These are phyloP conservation scores for Globisporangium apiculatum DNA, from an alignment of 352 stramenopile species.

Conservation along the genomic window DNA sequence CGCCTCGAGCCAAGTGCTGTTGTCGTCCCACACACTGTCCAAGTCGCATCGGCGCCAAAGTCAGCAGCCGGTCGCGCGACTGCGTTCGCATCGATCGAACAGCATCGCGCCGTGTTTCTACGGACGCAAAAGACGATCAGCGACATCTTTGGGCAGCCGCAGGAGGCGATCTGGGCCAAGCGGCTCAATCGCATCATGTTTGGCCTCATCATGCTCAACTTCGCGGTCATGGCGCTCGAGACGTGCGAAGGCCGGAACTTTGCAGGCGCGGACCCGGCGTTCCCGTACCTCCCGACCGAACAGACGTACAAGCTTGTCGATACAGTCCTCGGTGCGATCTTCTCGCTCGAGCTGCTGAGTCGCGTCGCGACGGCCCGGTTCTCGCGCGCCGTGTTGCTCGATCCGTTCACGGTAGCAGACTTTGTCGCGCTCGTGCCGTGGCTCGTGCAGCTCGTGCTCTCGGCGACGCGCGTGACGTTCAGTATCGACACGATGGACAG, in stretches of 20 bases:
- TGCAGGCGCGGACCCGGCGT: constrained; percentile 43
- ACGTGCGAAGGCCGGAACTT: constrained; percentile 59
- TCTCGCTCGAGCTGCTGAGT: constrained; percentile 45
- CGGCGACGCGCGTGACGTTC: constrained; percentile 11
- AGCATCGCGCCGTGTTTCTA: constrained; percentile 15
- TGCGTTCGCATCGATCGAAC: constrained; percentile 2
- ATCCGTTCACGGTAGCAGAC: constrained; percentile 48
- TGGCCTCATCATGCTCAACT: constrained; percentile 45
- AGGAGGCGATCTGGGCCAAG: constrained; percentile 25
- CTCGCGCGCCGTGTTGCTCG: constrained; percentile 19
- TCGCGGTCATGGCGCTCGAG: constrained; percentile 36
- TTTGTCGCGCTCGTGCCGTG: constrained; percentile 45
- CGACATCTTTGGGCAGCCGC: constrained; percentile 29
- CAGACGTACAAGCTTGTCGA: constrained; percentile 28
- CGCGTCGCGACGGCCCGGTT: constrained; percentile 23
- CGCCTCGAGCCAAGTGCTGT: not conserved
- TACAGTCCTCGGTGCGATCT: constrained; percentile 35
- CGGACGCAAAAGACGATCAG: constrained; percentile 28
- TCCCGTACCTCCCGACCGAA: constrained; percentile 39
- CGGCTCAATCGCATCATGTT: constrained; percentile 41
- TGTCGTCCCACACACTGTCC: constrained; percentile 12
- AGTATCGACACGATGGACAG: constrained; percentile 13
- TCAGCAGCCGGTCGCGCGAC: not conserved
- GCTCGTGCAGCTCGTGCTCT: constrained; percentile 34
- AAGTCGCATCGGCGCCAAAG: constrained; percentile 1